Base-by-base conservation (phyloP, 2,329 filamentous ascomycete genomes). In the Xylariaceae sp. region DNA sequence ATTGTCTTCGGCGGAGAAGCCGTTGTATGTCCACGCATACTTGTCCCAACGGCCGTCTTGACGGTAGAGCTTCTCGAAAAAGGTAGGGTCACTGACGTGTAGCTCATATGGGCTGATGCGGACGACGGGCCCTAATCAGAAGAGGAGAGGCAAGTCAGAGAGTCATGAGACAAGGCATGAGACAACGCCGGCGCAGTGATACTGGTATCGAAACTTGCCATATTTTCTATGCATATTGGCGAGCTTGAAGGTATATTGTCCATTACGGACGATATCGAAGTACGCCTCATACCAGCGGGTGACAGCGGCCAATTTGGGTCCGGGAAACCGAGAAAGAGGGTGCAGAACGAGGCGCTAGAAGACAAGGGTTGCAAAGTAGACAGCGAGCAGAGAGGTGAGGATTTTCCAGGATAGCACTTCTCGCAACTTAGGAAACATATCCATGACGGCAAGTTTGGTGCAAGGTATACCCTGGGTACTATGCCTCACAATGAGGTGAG, bases 1-100 rank as follows among this genome's bases (percentile, higher is more conserved):
- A n/a, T n/a, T n/a, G n/a, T 47, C 52, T 23, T 45, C 23, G 2
- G 54, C 50, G 1, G 40, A 48, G 19, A 57, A 59, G 18, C 57
- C 57, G 42, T 60, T 52, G 14, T 51, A 37, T 5, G 54, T 37
- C 57, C 57, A 62, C 9, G 23, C 48, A 21, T 62, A 61, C 37
- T 60, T 60, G n/a, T 60, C 20, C 57, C 57, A 60, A 16, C 40
- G 32, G n/a, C 60, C 60, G 6, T 57, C 60, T 14, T 57, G 48
- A 20, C 56, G 46, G 40, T 56, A 62, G 1, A 62, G 41, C 19
- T 44, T 47, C 10, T 62, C 54, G 12, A 57, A 62, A 44, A 60
- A 62, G 21, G 26, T 40, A n/a, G 54, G 20, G 19, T 59, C 54
- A 42, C 32, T 59, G 14, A 62, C 26, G 19, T 62, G 57, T 12